Percentiles rank a stretch among this genome's conserved stretches.
phyloP scores from a whole-genome alignment of 1,284 basidiomycete species.

The Malassezia pachydermatis region DNA sequence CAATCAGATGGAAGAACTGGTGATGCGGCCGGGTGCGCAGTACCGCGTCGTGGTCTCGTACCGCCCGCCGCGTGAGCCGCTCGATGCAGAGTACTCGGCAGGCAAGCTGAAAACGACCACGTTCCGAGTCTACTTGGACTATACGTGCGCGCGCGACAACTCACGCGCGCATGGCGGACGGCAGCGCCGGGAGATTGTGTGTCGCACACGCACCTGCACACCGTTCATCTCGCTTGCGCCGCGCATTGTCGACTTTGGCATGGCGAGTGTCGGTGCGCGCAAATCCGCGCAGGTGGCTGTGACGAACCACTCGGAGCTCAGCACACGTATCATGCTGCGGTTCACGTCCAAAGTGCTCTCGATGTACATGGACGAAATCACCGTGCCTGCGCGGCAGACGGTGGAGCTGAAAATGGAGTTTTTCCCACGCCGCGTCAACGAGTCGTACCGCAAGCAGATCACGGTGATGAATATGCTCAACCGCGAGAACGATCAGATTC shows the following conservation, averaged over 20 bases:
- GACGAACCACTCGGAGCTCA: constrained; percentile 50
- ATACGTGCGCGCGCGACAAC: constrained; percentile 40
- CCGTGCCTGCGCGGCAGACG: constrained; percentile 51
- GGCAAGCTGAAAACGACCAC: constrained; percentile 48
- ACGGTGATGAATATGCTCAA: constrained; percentile 49
- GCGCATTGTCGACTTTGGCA: constrained; percentile 51
- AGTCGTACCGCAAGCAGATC: constrained; percentile 52
- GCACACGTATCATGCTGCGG: constrained; percentile 51
- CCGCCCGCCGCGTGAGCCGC: constrained; percentile 47
- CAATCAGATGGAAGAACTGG: constrained; percentile 52
- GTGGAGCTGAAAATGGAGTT: constrained; percentile 52
- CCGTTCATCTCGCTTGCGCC: constrained; percentile 50
- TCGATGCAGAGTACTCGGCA: constrained; percentile 39
- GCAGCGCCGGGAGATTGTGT: constrained; percentile 48
- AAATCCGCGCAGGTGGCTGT: constrained; percentile 50
- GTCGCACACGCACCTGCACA: constrained; percentile 51
- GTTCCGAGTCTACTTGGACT: constrained; percentile 52
- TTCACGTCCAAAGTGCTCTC: constrained; percentile 53
- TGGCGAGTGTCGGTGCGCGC: constrained; percentile 52
- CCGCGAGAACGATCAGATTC: constrained; percentile 49
- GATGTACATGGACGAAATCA: constrained; percentile 51
- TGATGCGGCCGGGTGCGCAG: constrained; percentile 52
- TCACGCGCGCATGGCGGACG: constrained; percentile 37
- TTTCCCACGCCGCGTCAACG: constrained; percentile 52
- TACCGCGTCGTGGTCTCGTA: constrained; percentile 52